Conservation (phyloP, 2,329 filamentous ascomycete genomes). For the Ophiostoma triangulosporum region DNA sequence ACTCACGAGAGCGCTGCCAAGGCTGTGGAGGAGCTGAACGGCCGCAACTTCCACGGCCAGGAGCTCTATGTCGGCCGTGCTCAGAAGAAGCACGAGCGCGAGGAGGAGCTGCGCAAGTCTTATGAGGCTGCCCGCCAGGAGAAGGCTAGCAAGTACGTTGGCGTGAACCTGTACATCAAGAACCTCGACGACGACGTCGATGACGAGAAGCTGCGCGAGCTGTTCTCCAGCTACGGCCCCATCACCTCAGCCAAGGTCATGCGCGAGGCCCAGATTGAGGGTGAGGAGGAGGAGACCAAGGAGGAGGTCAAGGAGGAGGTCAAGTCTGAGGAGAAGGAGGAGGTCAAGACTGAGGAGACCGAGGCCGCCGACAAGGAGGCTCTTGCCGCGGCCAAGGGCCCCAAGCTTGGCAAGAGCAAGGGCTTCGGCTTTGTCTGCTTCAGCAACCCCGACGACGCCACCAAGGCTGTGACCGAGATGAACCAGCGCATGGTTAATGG, state of each 20-base stretch:
- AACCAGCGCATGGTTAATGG: slow-evolving; percentile 97
- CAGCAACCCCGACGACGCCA: slow-evolving; percentile 96
- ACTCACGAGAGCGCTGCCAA: slow-evolving; percentile 75
- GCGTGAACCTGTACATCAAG: slow-evolving; percentile 99
- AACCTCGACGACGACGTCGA: slow-evolving; percentile 95
- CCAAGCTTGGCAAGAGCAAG: slow-evolving; percentile 92
- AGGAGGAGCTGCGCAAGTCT: slow-evolving; percentile 97
- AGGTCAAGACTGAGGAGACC: slow-evolving; percentile 17
- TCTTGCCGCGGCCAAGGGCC: slow-evolving; percentile 43
- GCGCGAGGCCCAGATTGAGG: slow-evolving; percentile 59
- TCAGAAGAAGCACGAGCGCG: slow-evolving; percentile 98
- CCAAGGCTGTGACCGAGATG: slow-evolving; percentile 98
- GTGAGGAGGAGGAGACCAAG: slow-evolving; percentile 58
- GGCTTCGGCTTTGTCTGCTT: slow-evolving; percentile 99
- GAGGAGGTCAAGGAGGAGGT: slow-evolving; percentile 45
- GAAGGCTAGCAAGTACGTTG: slow-evolving; percentile 98
- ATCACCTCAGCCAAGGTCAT: slow-evolving; percentile 99
- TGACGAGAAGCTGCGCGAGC: slow-evolving; percentile 90
- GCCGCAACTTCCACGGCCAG: slow-evolving; percentile 83
- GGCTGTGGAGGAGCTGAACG: slow-evolving; percentile 85
- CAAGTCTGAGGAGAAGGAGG: slow-evolving; percentile 1
- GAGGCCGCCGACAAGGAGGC: slow-evolving; percentile 45
- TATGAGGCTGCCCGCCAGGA: slow-evolving; percentile 95
- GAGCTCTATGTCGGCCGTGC: slow-evolving; percentile 96
- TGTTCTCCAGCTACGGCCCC: slow-evolving; percentile 82